Conservation (phyloP, 441 rosid genomes). For the Daphne laureola region DNA sequence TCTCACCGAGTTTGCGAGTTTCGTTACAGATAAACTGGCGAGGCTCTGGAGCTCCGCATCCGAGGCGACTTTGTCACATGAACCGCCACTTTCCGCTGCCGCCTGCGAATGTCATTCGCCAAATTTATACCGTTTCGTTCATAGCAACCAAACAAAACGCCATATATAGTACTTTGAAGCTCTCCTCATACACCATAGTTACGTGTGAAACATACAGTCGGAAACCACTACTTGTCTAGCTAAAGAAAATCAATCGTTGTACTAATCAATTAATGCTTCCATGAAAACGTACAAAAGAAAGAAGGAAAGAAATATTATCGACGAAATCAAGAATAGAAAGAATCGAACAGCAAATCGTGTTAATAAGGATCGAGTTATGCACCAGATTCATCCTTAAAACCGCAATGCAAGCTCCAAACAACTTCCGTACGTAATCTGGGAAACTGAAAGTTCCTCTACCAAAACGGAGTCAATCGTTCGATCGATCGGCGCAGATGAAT, state of each 20-base stretch:
- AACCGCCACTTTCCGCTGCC: slow-evolving; percentile 21
- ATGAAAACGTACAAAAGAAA: background rate
- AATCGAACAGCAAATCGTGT: slow-evolving; percentile 2
- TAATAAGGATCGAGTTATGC: slow-evolving; percentile 8
- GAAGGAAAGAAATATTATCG: background rate
- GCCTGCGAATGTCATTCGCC: slow-evolving; percentile 17
- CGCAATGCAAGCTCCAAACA: slow-evolving; percentile 19
- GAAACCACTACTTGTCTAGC: slow-evolving; percentile 3
- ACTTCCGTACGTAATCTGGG: slow-evolving; percentile 4
- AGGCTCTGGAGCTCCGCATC: slow-evolving; percentile 12
- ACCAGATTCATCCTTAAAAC: slow-evolving; percentile 47
- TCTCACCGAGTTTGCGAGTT: slow-evolving; percentile 29
- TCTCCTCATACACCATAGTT: background rate
- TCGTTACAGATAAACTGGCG: slow-evolving; percentile 15
- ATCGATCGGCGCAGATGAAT: background rate
- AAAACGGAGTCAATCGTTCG: slow-evolving; percentile 1
- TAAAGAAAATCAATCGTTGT: background rate
- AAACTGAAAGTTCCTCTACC: background rate
- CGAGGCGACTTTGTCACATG: slow-evolving; percentile 13
- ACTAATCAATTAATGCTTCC: too few relatives aligned
- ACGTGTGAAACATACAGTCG: slow-evolving; percentile 11
- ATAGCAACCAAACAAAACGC: background rate
- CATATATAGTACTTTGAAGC: too few relatives aligned
- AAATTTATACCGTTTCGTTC: background rate
- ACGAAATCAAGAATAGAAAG: background rate